Evolutionary conservation across 139 green algal species (phyloP).

Genomic region (Chlorella sp.): DNA sequence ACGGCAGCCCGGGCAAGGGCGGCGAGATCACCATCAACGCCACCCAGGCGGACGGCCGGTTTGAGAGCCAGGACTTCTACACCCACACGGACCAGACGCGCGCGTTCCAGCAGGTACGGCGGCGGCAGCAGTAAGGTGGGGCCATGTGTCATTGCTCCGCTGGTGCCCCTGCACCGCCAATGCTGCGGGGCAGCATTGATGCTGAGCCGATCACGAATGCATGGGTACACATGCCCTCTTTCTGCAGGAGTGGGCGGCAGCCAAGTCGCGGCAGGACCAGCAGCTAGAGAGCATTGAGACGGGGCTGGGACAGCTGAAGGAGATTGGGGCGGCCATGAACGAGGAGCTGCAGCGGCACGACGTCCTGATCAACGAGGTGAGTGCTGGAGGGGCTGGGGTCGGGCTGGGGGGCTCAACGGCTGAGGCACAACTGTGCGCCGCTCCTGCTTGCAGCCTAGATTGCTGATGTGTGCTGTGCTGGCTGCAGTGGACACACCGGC

Average conservation of each 20-base stretch:
- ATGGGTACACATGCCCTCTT: too few species aligned
- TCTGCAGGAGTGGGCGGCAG: slow-evolving; percentile 65
- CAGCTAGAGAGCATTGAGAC: slow-evolving; percentile 77
- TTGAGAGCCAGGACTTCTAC: slow-evolving; percentile 53
- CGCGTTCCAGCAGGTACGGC: slow-evolving; percentile 55
- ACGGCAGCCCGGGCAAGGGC: not conserved
- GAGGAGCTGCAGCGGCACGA: slow-evolving; percentile 83
- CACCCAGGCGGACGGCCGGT: slow-evolving; percentile 17
- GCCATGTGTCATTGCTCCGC: not conserved
- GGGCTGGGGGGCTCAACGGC: too few species aligned
- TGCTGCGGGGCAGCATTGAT: not conserved
- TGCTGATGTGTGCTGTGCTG: too few species aligned
- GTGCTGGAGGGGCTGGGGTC: not conserved
- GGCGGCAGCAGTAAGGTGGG: not conserved
- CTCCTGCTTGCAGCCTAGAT: too few species aligned
- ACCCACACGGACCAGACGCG: slow-evolving; percentile 62
- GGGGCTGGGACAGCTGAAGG: slow-evolving; percentile 73
- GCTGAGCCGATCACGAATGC: not conserved
- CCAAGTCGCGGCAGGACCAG: slow-evolving; percentile 74
- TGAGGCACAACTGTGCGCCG: too few species aligned
- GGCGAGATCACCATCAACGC: slow-evolving; percentile 33
- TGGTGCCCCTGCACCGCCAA: not conserved
- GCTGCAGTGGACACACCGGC: too few species aligned
- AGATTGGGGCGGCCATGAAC: slow-evolving; percentile 76
- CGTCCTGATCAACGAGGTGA: slow-evolving; percentile 76